Evolutionary conservation across 192 early-diverging fungal species (phyloP).

Genomic region (Ambispora gerdemannii): DNA sequence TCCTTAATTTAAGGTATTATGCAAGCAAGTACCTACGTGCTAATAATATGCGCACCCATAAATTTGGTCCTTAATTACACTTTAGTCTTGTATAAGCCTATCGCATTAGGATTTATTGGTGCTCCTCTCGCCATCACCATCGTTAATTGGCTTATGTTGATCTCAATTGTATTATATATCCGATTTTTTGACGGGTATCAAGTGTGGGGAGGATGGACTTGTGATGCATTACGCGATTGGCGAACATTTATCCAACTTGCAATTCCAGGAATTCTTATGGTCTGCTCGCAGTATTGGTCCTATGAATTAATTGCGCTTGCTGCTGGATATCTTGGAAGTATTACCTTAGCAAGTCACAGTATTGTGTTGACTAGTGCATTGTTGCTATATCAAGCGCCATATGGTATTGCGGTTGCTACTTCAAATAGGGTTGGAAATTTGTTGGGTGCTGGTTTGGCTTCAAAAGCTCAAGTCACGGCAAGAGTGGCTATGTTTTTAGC

Average conservation of each 20-base stretch:
- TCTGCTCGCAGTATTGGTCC: slow-evolving; percentile 75
- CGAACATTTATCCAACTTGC: slow-evolving; percentile 64
- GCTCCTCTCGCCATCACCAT: slow-evolving; percentile 78
- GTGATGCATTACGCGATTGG: slow-evolving; percentile 60
- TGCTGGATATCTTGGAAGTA: slow-evolving; percentile 76
- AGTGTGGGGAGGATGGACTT: slow-evolving; percentile 87
- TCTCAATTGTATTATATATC: slow-evolving; percentile 64
- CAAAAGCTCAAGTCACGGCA: slow-evolving; percentile 51
- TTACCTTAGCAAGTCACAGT: slow-evolving; percentile 78
- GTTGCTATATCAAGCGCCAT: slow-evolving; percentile 70
- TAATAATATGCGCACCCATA: slow-evolving; percentile 66
- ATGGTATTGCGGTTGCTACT: slow-evolving; percentile 75
- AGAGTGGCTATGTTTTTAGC: slow-evolving; percentile 51
- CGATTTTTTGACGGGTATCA: slow-evolving; percentile 59
- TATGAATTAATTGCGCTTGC: slow-evolving; percentile 73
- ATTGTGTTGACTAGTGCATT: slow-evolving; percentile 71
- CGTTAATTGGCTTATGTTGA: slow-evolving; percentile 73
- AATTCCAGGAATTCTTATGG: slow-evolving; percentile 75
- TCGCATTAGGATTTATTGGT: slow-evolving; percentile 75
- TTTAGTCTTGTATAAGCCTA: slow-evolving; percentile 71
- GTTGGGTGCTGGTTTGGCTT: slow-evolving; percentile 54
- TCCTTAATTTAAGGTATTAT: slow-evolving; percentile 48
- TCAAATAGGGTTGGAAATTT: slow-evolving; percentile 81
- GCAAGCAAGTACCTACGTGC: slow-evolving; percentile 76
- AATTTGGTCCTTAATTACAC: slow-evolving; percentile 74